phyloP scores from a whole-genome alignment of 306 rosid species.

The Pyrus bretschneideri region DNA sequence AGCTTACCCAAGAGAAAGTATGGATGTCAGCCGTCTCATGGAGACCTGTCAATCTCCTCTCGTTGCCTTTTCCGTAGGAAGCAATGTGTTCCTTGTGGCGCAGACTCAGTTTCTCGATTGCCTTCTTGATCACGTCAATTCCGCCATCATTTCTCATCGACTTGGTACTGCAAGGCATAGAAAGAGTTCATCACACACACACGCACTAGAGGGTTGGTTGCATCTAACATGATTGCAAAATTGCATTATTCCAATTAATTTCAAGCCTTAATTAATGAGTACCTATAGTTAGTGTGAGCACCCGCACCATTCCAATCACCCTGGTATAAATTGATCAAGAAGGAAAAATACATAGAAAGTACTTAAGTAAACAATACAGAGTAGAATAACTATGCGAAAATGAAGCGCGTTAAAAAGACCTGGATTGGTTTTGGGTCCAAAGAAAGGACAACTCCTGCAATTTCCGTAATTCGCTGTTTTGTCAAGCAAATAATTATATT shows the following conservation, averaged over 20 bases:
- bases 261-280: background rate
- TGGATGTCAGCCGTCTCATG: conserved; percentile 58
- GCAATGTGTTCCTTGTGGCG: conserved; percentile 48
- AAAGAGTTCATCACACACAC: background rate
- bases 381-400: too few relatives aligned
- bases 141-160: conserved; percentile 46
- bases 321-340: background rate
- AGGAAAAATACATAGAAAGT: background rate
- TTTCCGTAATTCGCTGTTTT: conserved; percentile 44
- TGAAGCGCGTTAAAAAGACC: conserved; percentile 14
- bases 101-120: conserved; percentile 35
- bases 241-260: background rate
- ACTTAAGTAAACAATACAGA: background rate
- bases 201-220: background rate
- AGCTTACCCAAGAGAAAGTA: conserved; percentile 39
- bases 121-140: conserved; percentile 41
- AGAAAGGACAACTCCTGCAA: conserved; percentile 41
- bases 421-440: conserved; percentile 54
- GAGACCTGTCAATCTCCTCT: conserved; percentile 53
- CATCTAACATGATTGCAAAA: background rate
- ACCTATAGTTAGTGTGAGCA: conserved; percentile 58
- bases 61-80: conserved; percentile 52
- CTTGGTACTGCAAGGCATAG: conserved; percentile 29
- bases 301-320: conserved; percentile 67
- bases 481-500: background rate